Percentiles rank a stretch among this genome's conserved stretches.
Conservation (phyloP, 1,284 basidiomycete genomes). For the Wolfiporia cocos region DNA sequence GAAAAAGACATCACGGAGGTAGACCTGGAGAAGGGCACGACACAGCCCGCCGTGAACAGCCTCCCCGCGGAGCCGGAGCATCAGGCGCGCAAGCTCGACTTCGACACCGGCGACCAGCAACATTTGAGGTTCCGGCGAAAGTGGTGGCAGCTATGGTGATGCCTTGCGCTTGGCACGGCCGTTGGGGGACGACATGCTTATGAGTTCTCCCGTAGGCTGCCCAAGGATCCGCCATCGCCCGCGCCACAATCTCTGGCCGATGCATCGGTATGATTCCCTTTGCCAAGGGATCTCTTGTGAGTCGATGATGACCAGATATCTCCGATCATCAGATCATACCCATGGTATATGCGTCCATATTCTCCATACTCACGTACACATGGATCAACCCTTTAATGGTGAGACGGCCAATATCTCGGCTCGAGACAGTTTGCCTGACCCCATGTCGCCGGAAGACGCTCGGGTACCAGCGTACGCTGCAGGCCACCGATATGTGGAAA, state of each 20-base stretch:
- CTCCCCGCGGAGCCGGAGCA: constrained; percentile 1
- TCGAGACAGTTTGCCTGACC: background rate
- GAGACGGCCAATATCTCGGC: constrained; percentile 12
- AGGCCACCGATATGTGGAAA: constrained; percentile 72
- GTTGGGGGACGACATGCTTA: constrained; percentile 2
- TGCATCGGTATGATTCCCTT: constrained; percentile 34
- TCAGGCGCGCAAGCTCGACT: constrained; percentile 26
- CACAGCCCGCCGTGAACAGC: background rate
- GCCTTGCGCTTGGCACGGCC: constrained; percentile 10
- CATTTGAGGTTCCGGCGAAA: constrained; percentile 34
- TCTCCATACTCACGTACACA: constrained; percentile 54
- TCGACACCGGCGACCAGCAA: constrained; percentile 44
- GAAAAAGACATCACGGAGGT: constrained; percentile 1
- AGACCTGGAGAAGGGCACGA: constrained; percentile 3
- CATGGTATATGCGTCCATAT: constrained; percentile 46
- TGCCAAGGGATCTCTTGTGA: background rate
- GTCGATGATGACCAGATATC: background rate
- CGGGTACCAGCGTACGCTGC: constrained; percentile 65
- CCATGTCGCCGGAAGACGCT: constrained; percentile 31
- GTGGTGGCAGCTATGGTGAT: constrained; percentile 47
- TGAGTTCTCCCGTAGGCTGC: constrained; percentile 38
- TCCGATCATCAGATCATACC: constrained; percentile 41
- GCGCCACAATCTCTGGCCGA: constrained; percentile 52
- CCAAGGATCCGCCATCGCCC: constrained; percentile 50
- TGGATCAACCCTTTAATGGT: constrained; percentile 73